phyloP scores from a whole-genome alignment of 345 rosid genomes.

The Corymbia maculata region DNA sequence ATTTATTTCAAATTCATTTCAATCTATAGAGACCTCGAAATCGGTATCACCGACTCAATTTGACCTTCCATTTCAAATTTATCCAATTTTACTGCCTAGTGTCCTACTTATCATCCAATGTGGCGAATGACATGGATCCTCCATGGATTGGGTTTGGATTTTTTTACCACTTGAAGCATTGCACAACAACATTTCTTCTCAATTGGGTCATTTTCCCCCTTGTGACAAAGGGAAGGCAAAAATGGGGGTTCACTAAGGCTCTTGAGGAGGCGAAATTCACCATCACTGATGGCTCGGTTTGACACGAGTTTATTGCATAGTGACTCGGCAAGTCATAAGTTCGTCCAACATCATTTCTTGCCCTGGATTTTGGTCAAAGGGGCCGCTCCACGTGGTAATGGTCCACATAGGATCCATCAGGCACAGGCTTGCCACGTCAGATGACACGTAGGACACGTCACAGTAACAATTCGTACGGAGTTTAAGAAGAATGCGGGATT shows the following conservation, averaged over 20 bases:
- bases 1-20: neutral
- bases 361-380: neutral
- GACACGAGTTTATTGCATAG: no score
- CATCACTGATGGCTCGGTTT: no score
- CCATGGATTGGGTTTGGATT: neutral
- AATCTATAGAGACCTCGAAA: neutral
- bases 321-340: rapidly evolving
- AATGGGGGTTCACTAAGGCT: no score
- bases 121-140: neutral
- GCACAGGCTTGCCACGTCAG: neutral
- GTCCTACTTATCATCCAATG: neutral
- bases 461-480: no score
- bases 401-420: rapidly evolving
- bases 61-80: neutral
- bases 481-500: neutral
- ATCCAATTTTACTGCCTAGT: neutral
- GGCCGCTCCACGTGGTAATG: neutral
- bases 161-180: no score
- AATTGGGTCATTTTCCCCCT: no score
- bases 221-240: no score
- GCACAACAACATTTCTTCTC: no score
- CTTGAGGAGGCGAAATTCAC: neutral
- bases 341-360: neutral
- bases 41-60: rapidly evolving
- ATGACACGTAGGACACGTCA: neutral